Percentiles rank a stretch among this genome's conserved stretches.
Evolutionary conservation across 148 eudicot genomes (phyloP).

Genomic region (Talinum fruticosum): DNA sequence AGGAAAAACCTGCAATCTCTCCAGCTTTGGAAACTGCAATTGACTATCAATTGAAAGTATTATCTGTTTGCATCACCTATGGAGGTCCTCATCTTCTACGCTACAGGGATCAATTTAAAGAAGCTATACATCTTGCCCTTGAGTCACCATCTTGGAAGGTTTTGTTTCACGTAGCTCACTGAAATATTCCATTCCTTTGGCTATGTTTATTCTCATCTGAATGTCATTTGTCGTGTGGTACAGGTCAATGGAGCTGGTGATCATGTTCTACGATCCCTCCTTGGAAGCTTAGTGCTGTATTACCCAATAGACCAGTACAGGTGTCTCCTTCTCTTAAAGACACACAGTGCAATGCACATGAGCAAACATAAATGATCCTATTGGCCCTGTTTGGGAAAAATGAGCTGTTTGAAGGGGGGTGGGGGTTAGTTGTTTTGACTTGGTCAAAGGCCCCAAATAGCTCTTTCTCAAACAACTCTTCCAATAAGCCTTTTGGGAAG

Average conservation of each 20-base stretch:
- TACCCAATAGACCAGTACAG: slow-evolving; percentile 93
- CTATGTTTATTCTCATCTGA: not conserved
- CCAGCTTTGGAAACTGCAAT: slow-evolving; percentile 93
- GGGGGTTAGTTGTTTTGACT: no score
- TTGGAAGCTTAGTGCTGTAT: slow-evolving; percentile 86
- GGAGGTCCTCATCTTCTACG: slow-evolving; percentile 76
- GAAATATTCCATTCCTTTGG: not conserved
- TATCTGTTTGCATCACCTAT: slow-evolving; percentile 88
- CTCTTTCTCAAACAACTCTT: no score
- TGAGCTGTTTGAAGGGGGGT: no score
- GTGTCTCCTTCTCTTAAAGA: slow-evolving; percentile 41
- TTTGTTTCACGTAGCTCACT: slow-evolving; percentile 6
- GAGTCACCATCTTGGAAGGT: slow-evolving; percentile 99
- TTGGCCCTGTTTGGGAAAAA: no score
- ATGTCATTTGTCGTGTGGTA: slow-evolving; percentile 23
- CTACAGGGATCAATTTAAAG: slow-evolving; percentile 68
- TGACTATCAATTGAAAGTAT: slow-evolving; percentile 80
- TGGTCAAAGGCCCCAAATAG: no score
- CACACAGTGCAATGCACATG: not conserved
- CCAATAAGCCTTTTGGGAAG: no score
- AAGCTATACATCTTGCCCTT: slow-evolving; percentile 72
- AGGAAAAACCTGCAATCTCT: slow-evolving; percentile 73
- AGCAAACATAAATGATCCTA: slow-evolving; percentile 2
- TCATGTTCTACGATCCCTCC: slow-evolving; percentile 86
- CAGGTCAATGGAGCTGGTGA: slow-evolving; percentile 98